Base-by-base conservation (phyloP, 2,329 filamentous ascomycete genomes). In the Diaporthe aspalathi region DNA sequence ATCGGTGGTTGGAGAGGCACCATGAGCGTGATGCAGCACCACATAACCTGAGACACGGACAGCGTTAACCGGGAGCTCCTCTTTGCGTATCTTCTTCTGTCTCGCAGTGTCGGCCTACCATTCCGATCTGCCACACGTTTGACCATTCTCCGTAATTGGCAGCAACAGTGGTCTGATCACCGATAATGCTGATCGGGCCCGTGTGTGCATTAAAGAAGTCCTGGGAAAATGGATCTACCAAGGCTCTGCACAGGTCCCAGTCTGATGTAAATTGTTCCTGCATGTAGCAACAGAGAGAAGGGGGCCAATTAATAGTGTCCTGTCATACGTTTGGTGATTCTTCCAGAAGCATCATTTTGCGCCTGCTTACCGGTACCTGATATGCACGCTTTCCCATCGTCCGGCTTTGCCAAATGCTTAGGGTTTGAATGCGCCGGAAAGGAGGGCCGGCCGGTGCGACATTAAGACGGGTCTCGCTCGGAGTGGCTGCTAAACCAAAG, bases 231-330 rank as follows among this genome's bases (percentile, higher is more conserved):
- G 65, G 65, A 29, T 67, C 65, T 12, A 20, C 2, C 1, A 20
- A 0, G 12, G 0, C 1, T 11, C 50, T 32, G 4, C 56, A 24
- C 14, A 7, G 16, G 11, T 67, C 65, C 65, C 65, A 67, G 24
- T 67, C 65, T 6, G 50, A 22, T 14, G 65, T 67, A 24, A 67
- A 67, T 56, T 56, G 65, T 29, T 67, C 65, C 65, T 67, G 11
- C 5, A n/a, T n/a, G n/a, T n/a, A n/a, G 8, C 20, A 1, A 11
- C 20, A 11, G 9, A 14, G 4, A 17, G 40, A 5, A n/a, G 3
- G 1, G 7, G 20, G 24, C 29, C n/a, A 56, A 16, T 16, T 20
- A 2, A 7, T 7, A 20, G 4, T 16, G 5, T 5, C 8, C 3
- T 8, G 11, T 20, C 12, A 14, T 14, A 7, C 11, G 24, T 6